Evolutionary conservation across 257 asterid species (phyloP), one percentile per base, ranked within the genome.

Genomic region (Nicotiana tomentosiformis): DNA sequence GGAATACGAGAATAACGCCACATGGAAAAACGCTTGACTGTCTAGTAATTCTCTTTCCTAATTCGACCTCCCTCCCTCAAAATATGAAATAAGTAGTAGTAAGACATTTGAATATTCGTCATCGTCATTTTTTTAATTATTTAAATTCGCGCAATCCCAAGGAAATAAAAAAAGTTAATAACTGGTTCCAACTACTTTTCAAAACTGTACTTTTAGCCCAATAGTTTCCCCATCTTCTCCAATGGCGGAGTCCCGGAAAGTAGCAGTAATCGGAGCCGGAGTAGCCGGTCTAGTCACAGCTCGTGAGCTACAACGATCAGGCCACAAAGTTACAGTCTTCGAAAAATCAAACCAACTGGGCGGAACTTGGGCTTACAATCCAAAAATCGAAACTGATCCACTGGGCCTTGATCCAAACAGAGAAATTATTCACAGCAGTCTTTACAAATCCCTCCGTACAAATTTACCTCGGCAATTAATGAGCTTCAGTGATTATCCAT

Each of bases 211-310:
- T 43, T 43, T 43, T 43, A 8, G 49, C 0, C 49, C 49, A 7
- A 43, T 8, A 43, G 49, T 43, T 43, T 2, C 6, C 0, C 11
- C 49, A 2, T 7, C 10, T 43, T 43, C 49, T 43, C 23, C 23
- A 0, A 72, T 82, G 83, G 76, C 62, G 5, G 43, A 61, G 10
- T 84, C 77, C 10, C 82, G 86, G 15, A 88, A 64, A 66, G 95
- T 86, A 64, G 95, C 94, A 32, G 94, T 90, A 72, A 89, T 92
- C 77, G 94, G 96, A 20, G 96, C 93, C 83, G 96, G 92, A 8
- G 77, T 64, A 39, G 49, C 89, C 2, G 92, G 96, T 23, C 84
- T 92, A 1, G 84, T 85, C 16, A 35, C 87, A 0, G 91, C 93
- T 35, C 88, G 91, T 5, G 89, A 90, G 35, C 93, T 90, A 7